Base-by-base conservation (phyloP, 228 moss, liverwort and hornwort species). In the Sphagnum magellanicum region DNA sequence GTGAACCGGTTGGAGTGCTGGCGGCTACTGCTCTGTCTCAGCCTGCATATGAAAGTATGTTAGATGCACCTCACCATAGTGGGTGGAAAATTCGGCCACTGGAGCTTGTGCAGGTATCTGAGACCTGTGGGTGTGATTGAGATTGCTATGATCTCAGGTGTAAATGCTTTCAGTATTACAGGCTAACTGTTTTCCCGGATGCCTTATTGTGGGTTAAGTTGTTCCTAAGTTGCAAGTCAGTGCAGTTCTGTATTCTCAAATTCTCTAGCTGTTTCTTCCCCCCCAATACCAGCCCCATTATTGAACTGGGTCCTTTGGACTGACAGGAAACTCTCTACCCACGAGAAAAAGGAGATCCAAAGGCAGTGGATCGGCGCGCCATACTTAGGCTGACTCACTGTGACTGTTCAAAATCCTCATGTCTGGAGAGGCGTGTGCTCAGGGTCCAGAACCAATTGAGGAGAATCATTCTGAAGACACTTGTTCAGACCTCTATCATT, bases 21-120 rank as follows among this genome's bases (percentile, higher is more conserved):
- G 97, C 97, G 63, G 97, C 93, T 60, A 92, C 97, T 12, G 93
- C 97, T 64, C 74, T 97, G 61, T 79, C 91, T 48, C 91, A 97
- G 74, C 97, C 97, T 71, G 93, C 93, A 10, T 97, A 97, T 79
- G 87, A 93, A 72, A 80, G 88, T 58, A 93, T 93, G 91, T 71
- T 97, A 63, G 97, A 93, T 62, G 83, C 97, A 16, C 89, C 81
- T 46, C 84, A 82, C 63, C 79, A 84, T 55, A 77, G 78, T 61
- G 97, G 97, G 17, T 90, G 77, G 68, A 85, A 87, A 73, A 87
- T 90, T 60, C 78, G 91, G 10, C 91, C 97, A 1, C 74, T 93
- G 51, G 90, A 88, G 63, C 91, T 97, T 70, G 65, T 94, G 48
- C 89, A 92, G 90, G 95, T 95, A 72, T 55, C 48, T 71, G 61